phyloP scores from a whole-genome alignment of 805 yeast genomes.

The Suhomyces sp. region DNA sequence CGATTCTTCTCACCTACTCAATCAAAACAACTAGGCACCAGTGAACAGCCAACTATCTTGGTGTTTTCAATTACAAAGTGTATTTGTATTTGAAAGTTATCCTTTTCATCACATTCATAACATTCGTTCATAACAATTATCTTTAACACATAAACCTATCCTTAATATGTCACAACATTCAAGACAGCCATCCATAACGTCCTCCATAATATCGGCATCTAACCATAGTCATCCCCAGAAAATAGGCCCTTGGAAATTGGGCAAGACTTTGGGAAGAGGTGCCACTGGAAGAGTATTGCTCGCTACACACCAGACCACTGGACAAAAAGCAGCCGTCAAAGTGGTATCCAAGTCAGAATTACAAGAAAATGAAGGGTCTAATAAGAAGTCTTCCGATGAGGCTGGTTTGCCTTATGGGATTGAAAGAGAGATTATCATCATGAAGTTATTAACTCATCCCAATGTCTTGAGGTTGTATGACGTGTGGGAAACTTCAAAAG shows the following conservation, averaged over 20 bases:
- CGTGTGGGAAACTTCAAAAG: constrained; percentile 96
- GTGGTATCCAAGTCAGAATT: constrained; percentile 68
- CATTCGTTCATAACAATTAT: not conserved
- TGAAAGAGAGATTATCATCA: constrained; percentile 94
- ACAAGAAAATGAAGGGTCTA: constrained; percentile 28
- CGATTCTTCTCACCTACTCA: not conserved
- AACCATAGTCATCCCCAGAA: constrained; percentile 46
- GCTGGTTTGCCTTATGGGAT: constrained; percentile 87
- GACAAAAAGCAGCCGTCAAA: constrained; percentile 79
- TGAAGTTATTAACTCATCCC: constrained; percentile 92
- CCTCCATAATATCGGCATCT: constrained; percentile 49
- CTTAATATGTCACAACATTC: constrained; percentile 32
- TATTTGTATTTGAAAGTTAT: not conserved
- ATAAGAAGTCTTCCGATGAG: constrained; percentile 39
- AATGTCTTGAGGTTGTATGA: constrained; percentile 92
- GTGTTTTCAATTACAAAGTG: not conserved
- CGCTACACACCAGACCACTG: constrained; percentile 66
- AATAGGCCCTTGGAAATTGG: constrained; percentile 83
- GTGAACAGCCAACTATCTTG: not conserved
- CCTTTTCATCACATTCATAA: not conserved
- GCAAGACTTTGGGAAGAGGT: constrained; percentile 76
- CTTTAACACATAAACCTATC: not conserved
- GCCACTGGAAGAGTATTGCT: constrained; percentile 78
- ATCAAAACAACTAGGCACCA: not conserved
- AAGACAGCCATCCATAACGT: constrained; percentile 60